phyloP scores from a whole-genome alignment of 441 rosid species.

The Pelargonium cotyledonis region DNA sequence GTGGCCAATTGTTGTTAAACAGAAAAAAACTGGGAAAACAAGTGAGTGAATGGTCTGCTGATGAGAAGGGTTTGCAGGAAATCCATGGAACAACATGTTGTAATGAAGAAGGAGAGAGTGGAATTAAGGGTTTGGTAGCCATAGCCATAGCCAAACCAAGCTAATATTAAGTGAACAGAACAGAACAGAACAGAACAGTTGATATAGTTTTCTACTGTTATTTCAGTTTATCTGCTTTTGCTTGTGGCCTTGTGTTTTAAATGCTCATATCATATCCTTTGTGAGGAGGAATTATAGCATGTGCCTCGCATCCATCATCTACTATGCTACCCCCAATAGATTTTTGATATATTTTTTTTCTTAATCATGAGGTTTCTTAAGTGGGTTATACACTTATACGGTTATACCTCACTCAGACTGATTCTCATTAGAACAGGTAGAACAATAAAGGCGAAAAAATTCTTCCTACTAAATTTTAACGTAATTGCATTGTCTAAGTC shows the following conservation, averaged over 20 bases:
- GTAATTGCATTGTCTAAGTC: too few relatives aligned
- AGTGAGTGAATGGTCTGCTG: background rate
- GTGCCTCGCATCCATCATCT: too few relatives aligned
- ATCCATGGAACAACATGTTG: conserved; percentile 27
- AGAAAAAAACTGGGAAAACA: background rate
- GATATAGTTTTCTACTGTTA: background rate
- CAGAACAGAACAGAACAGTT: background rate
- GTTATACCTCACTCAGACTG: too few relatives aligned
- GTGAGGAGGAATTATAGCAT: too few relatives aligned
- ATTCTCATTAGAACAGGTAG: too few relatives aligned
- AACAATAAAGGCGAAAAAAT: too few relatives aligned
- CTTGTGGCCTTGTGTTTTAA: conserved; percentile 7
- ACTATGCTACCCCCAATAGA: too few relatives aligned
- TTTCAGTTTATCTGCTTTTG: conserved; percentile 5
- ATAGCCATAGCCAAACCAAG: conserved; percentile 36
- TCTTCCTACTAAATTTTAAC: too few relatives aligned
- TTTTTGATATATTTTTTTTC: too few relatives aligned
- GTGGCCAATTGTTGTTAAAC: conserved; percentile 14
- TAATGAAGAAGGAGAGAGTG: conserved; percentile 21
- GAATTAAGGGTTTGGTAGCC: conserved; percentile 31
- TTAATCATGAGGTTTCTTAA: too few relatives aligned
- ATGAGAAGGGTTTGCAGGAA: conserved; percentile 33
- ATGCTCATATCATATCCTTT: background rate
- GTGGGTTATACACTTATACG: too few relatives aligned
- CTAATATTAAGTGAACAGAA: background rate